Base-by-base conservation (phyloP, 2,329 filamentous ascomycete genomes). In the Paraconiothyrium brasiliense region DNA sequence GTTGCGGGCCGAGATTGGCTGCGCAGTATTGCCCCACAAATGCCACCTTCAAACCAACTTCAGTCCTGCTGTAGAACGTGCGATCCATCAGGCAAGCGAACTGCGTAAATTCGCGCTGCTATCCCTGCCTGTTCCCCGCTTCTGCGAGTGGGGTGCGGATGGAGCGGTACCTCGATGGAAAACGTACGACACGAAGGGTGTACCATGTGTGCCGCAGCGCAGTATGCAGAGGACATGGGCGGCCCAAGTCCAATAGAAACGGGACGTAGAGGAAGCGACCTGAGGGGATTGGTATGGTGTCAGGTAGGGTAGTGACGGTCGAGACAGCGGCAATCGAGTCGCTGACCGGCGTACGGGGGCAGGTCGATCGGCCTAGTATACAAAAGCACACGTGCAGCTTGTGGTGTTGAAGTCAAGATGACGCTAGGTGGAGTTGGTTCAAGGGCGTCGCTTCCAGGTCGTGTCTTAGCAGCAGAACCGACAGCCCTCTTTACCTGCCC, bases 111-210 rank as follows among this genome's bases (percentile, higher is more conserved):
- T 57, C 22, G 35, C 54, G 22, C 22, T 57, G 16, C 8, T 22
- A 50, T 32, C 55, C 47, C 55, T 50, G 55, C 13, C 24, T 27
- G 5, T 50, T 43, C 55, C 55, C 55, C 55, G 55, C 55, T 57
- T 50, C 39, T 46, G 24, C 43, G 44, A 34, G 55, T 50, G 55
- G 55, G 35, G 47, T 43, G 55, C 47, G 44, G 44, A 50, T 49
- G 34, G 37, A 57, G 44, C 46, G 54, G 54, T 32, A 34, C 22
- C 44, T 27, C 46, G n/a, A 49, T 37, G 32, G 32, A 11, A 35
- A 32, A 16, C 49, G 7, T 32, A 14, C 13, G 46, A 48, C 20
- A 32, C 13, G 32, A 32, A 14, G 32, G 14, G 3, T 13, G 49
- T 37, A 27, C 3, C 35, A 13, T 30, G 11, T 20, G 35, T 27